Percentiles rank a stretch among this genome's conserved stretches.
Conservation (phyloP, 768 basidiomycete species). For the Calvatia gigantea region DNA sequence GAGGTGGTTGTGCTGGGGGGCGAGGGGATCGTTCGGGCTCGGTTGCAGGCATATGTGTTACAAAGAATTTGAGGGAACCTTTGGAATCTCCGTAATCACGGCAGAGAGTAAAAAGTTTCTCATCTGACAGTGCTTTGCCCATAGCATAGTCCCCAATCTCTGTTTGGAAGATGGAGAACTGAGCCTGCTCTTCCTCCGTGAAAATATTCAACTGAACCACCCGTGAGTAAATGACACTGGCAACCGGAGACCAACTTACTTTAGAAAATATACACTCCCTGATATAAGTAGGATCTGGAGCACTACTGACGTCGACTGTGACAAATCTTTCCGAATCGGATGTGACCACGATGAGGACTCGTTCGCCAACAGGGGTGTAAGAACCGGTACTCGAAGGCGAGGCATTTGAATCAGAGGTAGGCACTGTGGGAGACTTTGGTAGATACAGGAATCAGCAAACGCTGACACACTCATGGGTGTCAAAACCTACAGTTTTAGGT, state of each 20-base stretch:
- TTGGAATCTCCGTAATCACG: conserved; percentile 67
- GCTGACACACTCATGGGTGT: conserved; percentile 20
- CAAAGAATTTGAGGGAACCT: conserved; percentile 82
- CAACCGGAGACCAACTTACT: conserved; percentile 36
- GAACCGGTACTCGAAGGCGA: conserved; percentile 22
- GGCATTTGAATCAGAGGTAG: conserved; percentile 31
- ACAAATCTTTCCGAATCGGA: conserved; percentile 74
- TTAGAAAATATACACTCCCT: conserved; percentile 80
- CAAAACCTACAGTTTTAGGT: conserved; percentile 31
- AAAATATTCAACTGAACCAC: conserved; percentile 63
- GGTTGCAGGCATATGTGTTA: conserved; percentile 59
- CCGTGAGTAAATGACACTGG: conserved; percentile 1
- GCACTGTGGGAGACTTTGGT: conserved; percentile 37
- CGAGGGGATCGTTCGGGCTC: conserved; percentile 50
- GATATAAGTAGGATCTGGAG: conserved; percentile 62
- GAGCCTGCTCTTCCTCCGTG: conserved; percentile 75
- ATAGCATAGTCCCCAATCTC: conserved; percentile 79
- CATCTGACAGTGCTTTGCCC: conserved; percentile 68
- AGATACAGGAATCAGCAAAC: conserved; percentile 11
- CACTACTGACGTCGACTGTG: conserved; percentile 67
- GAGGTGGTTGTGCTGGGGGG: conserved; percentile 23
- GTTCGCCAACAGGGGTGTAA: conserved; percentile 27
- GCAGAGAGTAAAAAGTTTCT: conserved; percentile 71
- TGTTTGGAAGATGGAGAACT: conserved; percentile 81
- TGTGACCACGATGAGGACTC: conserved; percentile 64